Evolutionary conservation across 139 green algal species (phyloP), one percentile per base, ranked within the genome.

Genomic region (Haematococcus sp.): DNA sequence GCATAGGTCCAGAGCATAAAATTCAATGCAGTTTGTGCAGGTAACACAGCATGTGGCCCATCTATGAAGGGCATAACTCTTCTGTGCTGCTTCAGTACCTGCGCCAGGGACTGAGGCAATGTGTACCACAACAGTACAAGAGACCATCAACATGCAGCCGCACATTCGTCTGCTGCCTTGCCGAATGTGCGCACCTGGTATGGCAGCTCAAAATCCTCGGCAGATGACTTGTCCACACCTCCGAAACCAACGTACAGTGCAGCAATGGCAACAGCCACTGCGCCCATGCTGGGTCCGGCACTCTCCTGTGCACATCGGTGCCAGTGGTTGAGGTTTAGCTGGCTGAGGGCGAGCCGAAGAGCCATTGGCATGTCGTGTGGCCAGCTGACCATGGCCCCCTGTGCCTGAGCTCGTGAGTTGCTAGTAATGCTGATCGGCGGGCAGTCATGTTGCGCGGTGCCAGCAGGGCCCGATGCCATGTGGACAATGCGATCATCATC

Each of bases 221-320:
- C 52, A 16, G 73, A 33, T 58, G 46, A 76, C 17, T 44, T 49
- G 7, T 17, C 73, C 49, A 63, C 33, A 1, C 40, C 22, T 20
- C 46, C 77, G 69, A 79, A 79, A 2, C 73, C 73, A n/a, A 68
- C 3, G 28, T 76, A 81, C 59, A 92, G 74, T 31, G 69, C 69
- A 31, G 84, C 64, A 25, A 88, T 61, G 1, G 80, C 83, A n/a
- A 79, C 67, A 25, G 79, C 84, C 23, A 83, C 66, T 13, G 82
- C 55, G 15, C 80, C 76, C 9, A 79, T 60, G 4, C 81, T 79
- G 1, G 88, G 86, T 15, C 28, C 75, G 1, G 84, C 84, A 13
- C 71, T 79, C 13, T 84, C 81, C 28, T 67, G 32, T n/a, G n/a
- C n/a, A 51, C n/a, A n/a, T n/a, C n/a, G n/a, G n/a, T n/a, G n/a